These are phyloP conservation scores for Rhizopus sp. DNA, from an alignment of 371 early-diverging fungal genomes.

Conservation along the genomic window DNA sequence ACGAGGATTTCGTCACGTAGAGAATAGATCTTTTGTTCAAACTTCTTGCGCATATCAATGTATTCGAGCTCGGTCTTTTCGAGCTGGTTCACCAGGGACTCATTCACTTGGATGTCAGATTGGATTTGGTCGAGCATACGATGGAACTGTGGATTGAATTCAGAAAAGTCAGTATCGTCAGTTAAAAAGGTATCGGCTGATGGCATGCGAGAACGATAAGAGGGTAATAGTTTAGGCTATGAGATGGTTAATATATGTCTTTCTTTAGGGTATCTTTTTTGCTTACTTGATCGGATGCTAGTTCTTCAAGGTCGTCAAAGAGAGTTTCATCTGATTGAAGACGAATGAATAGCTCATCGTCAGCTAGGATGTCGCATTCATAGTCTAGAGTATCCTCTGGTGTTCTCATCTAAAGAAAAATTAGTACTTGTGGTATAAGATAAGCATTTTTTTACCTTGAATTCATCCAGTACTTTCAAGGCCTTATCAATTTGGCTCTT, in stretches of 20 bases:
- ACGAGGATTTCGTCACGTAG: conserved; percentile 58
- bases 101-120: conserved; percentile 68
- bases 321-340: conserved; percentile 26
- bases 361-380: conserved; percentile 24
- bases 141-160: conserved; percentile 33
- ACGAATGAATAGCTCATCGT: conserved; percentile 25
- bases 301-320: conserved; percentile 25
- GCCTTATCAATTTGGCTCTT: conserved; percentile 59
- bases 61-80: conserved; percentile 61
- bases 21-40: conserved; percentile 64
- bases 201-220: conserved; percentile 13
- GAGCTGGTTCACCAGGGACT: conserved; percentile 53
- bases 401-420: conserved; percentile 13
- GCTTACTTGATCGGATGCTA: neutral
- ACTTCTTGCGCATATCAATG: conserved; percentile 57
- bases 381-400: conserved; percentile 12
- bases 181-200: conserved; percentile 18
- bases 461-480: conserved; percentile 46
- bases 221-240: no score
- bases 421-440: neutral
- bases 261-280: neutral
- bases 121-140: conserved; percentile 63
- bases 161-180: conserved; percentile 15
- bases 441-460: conserved; percentile 23
- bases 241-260: no score